Conservation (phyloP, 2,329 filamentous ascomycete genomes). For the Hymenotorrendiella dingleyae region DNA sequence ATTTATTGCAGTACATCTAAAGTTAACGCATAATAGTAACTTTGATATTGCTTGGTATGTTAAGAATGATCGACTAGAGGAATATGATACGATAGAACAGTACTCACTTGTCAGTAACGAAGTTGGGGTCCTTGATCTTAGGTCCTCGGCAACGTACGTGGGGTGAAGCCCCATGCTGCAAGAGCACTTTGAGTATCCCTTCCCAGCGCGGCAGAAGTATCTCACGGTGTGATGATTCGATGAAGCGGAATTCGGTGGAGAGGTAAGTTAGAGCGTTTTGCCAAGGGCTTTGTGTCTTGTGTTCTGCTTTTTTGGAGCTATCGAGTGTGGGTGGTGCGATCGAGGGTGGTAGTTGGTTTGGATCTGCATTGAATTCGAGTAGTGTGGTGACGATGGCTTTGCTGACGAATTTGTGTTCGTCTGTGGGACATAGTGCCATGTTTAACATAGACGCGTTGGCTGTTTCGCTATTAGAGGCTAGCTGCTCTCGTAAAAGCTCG, state of each 20-base stretch:
- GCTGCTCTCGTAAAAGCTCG: background rate
- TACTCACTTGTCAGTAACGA: no score
- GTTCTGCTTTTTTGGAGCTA: background rate
- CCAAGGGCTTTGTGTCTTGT: background rate
- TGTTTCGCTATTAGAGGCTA: background rate
- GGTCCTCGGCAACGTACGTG: background rate
- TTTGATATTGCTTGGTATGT: no score
- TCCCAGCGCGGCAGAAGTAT: background rate
- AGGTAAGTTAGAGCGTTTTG: background rate
- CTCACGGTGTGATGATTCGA: background rate
- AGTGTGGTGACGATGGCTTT: background rate
- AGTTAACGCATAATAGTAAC: no score
- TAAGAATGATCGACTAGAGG: no score
- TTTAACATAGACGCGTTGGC: background rate
- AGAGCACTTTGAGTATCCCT: background rate
- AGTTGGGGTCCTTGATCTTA: no score
- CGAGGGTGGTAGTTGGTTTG: background rate
- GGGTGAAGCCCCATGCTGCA: background rate
- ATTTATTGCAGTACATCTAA: no score
- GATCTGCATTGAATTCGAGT: background rate
- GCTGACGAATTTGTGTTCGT: background rate
- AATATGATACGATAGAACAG: no score
- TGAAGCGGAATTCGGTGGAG: background rate
- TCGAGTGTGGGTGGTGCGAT: no score
- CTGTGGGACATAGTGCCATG: background rate